A percentile compares a stretch with the other conserved stretches of the same genome.
phyloP scores from a whole-genome alignment of 371 early-diverging fungal species.

The Mucor saturninus region DNA sequence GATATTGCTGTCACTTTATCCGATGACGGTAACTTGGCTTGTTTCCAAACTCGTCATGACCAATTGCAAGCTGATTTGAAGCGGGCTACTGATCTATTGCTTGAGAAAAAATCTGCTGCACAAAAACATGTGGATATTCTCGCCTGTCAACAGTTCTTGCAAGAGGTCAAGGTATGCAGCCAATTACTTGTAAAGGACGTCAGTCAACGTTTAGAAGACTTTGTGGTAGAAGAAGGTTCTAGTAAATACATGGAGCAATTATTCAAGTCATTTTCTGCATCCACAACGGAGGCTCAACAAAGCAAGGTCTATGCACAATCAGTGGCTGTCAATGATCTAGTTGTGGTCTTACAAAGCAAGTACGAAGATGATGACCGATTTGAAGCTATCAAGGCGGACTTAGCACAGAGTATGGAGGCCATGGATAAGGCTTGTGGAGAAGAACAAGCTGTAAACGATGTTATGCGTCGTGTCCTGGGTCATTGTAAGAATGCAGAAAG shows the following conservation, averaged over 20 bases:
- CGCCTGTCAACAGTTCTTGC: constrained; percentile 2
- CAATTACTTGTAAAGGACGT: not conserved
- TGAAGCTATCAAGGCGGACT: not conserved
- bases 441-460: constrained; percentile 20
- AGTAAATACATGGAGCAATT: not conserved
- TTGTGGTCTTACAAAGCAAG: not conserved
- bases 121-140: constrained; percentile 11
- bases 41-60: constrained; percentile 7
- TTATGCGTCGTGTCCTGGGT: constrained; percentile 31
- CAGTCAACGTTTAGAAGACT: not conserved
- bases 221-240: not conserved
- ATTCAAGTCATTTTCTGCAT: not conserved
- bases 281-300: not conserved
- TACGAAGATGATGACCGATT: not conserved
- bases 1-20: constrained; percentile 5
- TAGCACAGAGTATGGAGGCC: not conserved
- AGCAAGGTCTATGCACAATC: not conserved
- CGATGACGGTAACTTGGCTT: not conserved
- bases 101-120: constrained; percentile 4
- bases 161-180: not conserved
- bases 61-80: not conserved
- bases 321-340: not conserved
- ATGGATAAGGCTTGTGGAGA: not conserved
- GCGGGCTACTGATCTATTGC: not conserved
- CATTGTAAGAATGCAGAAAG: constrained; percentile 40